phyloP scores from a whole-genome alignment of 2,329 filamentous ascomycete genomes.

The Sphaerulina vaccinii region DNA sequence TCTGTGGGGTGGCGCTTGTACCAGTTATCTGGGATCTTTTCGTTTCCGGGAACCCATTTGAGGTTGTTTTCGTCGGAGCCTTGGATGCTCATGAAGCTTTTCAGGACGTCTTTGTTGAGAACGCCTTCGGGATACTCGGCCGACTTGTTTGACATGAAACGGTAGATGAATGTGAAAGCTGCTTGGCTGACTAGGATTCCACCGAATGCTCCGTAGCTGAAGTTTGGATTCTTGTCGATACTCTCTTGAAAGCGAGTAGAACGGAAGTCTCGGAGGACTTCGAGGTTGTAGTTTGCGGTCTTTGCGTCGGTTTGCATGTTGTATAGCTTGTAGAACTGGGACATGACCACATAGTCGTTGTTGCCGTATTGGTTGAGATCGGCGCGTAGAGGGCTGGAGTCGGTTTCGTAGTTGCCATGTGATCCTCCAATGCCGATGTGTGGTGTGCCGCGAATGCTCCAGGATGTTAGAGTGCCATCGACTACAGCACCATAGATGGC shows the following conservation, averaged over 20 bases:
- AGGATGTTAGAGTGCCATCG: conserved; percentile 23
- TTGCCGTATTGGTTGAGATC: conserved; percentile 35
- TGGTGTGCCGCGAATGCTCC: conserved; percentile 24
- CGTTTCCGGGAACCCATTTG: conserved; percentile 37
- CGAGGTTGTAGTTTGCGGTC: conserved; percentile 34
- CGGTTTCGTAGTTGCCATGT: conserved; percentile 40
- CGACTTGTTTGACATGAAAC: conserved; percentile 43
- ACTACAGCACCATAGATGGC: conserved; percentile 21
- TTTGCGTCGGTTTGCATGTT: conserved; percentile 21
- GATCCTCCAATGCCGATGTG: conserved; percentile 26
- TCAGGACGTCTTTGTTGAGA: conserved; percentile 40
- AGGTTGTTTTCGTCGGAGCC: conserved; percentile 36
- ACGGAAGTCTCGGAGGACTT: conserved; percentile 32
- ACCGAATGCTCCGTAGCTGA: conserved; percentile 29
- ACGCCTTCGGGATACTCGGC: conserved; percentile 40
- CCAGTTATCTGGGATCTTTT: conserved; percentile 46
- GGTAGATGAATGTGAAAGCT: conserved; percentile 38
- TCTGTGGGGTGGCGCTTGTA: conserved; percentile 34
- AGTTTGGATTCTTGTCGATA: conserved; percentile 38
- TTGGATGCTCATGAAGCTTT: conserved; percentile 42
- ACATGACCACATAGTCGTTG: conserved; percentile 22
- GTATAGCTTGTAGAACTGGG: conserved; percentile 30
- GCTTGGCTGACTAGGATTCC: conserved; percentile 35
- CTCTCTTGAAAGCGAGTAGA: conserved; percentile 29
- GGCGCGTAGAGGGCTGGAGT: conserved; percentile 35